Percentiles rank a stretch among this genome's conserved stretches.
Conservation (phyloP, 345 rosid species). For the Populus ilicifolia region DNA sequence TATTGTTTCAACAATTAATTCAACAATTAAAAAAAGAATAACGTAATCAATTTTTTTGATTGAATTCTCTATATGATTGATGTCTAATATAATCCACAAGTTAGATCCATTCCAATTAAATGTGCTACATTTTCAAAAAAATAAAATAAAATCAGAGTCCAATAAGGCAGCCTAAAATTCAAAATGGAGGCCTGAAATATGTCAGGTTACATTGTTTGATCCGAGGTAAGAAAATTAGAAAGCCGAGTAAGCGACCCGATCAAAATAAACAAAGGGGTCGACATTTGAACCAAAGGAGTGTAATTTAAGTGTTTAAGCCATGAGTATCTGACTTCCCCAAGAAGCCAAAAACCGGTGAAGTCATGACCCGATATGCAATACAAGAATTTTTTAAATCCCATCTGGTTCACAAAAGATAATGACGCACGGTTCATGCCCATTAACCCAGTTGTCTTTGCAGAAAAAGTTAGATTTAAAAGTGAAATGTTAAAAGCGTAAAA, state of each 20-base stretch:
- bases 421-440: conserved; percentile 86
- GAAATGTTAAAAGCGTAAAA: too few relatives aligned
- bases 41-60: too few relatives aligned
- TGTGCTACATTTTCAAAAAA: too few relatives aligned
- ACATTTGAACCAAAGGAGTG: conserved; percentile 54
- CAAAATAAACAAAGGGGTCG: conserved; percentile 59
- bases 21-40: too few relatives aligned
- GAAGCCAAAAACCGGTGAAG: conserved; percentile 59
- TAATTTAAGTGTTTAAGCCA: conserved; percentile 49
- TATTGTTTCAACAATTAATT: too few relatives aligned
- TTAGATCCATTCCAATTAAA: too few relatives aligned
- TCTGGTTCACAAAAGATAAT: conserved; percentile 61
- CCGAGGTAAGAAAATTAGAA: too few relatives aligned
- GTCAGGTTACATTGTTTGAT: too few relatives aligned
- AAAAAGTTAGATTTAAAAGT: too few relatives aligned
- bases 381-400: conserved; percentile 65
- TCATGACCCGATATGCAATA: conserved; percentile 71
- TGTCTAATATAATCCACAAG: too few relatives aligned
- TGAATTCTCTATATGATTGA: too few relatives aligned
- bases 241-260: conserved; percentile 63
- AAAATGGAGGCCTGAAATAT: too few relatives aligned
- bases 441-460: conserved; percentile 49
- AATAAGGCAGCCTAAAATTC: not conserved
- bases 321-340: conserved; percentile 47
- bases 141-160: not conserved